Evolutionary conservation across 2,329 filamentous ascomycete species (phyloP).

Genomic region (Neonectria punicea): DNA sequence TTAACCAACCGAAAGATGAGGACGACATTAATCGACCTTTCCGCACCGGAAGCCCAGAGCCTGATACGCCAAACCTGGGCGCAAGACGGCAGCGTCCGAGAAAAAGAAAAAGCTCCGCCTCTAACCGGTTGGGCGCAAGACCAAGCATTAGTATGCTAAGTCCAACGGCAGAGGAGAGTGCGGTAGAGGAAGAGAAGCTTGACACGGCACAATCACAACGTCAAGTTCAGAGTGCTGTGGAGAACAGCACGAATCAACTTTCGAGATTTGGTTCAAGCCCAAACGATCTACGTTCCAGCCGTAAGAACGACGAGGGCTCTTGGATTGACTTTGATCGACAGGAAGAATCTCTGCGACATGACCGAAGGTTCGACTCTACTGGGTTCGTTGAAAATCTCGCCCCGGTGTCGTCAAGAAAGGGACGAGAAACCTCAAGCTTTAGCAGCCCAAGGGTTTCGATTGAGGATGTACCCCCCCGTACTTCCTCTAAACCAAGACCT

Average conservation of each 20-base stretch:
- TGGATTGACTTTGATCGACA: background rate
- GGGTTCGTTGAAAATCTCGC: background rate
- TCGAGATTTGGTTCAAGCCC: too few species aligned
- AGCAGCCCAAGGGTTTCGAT: conserved; percentile 34
- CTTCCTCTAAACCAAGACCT: conserved; percentile 39
- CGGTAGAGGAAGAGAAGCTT: conserved; percentile 24
- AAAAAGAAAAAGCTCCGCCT: conserved; percentile 33
- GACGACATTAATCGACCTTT: background rate
- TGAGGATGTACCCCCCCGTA: conserved; percentile 41
- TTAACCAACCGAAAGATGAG: conserved; percentile 21
- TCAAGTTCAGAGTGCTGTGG: background rate
- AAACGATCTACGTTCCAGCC: background rate
- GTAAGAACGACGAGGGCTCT: background rate
- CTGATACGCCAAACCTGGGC: conserved; percentile 47
- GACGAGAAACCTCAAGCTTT: background rate
- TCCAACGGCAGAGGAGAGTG: conserved; percentile 48
- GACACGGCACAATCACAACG: background rate
- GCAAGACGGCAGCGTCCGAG: conserved; percentile 37
- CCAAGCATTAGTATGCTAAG: conserved; percentile 43
- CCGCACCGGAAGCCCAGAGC: conserved; percentile 49
- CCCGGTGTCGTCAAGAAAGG: background rate
- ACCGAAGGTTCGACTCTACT: background rate
- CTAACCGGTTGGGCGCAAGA: conserved; percentile 36
- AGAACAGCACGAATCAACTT: background rate
- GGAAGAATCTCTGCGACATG: background rate